Evolutionary conservation across 2,329 filamentous ascomycete species (phyloP), one percentile per base, ranked within the genome.

Genomic region (Penicillium sp.): DNA sequence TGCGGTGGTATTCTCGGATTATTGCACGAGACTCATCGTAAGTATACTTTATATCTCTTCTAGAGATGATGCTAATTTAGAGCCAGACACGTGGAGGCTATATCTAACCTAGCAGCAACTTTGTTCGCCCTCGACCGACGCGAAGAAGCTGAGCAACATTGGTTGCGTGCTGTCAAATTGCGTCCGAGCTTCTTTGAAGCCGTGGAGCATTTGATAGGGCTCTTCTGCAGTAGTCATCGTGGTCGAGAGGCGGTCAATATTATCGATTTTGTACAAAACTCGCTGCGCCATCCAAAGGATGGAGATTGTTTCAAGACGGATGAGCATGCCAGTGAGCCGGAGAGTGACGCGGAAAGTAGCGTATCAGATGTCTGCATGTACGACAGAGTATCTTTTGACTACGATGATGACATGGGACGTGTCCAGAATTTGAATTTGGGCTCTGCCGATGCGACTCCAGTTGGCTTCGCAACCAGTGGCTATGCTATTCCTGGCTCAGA

Each of bases 131-230:
- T 98, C 10, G 87, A 91, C 59, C 87, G 89, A 57, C 89, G 89
- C 57, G 84, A 89, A 48, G 93, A 98, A 68, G 95, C 95, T 7
- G 89, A 96, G 70, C 83, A 87, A 56, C 84, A 92, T 69, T 99
- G 95, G 95, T 81, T 89, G 62, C 86, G 84, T 59, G 92, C 92
- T n/a, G 87, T 98, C 26, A 90, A 87, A 69, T 79, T 90, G 56
- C 87, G 90, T 9, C 95, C 95, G 0, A 90, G 87, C 69, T 96
- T 96, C 75, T 90, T 99, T 56, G 95, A 99, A 76, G 93, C 95
- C 8, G 91, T 95, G 3, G 95, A 99, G 72, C 93, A 98, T 78
- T 83, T 99, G 1, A 90, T 98, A 29, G 91, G 92, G 1, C 79
- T 98, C 47, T 76, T 98, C 19, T 97, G 93, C 71, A 86, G 84